These are phyloP conservation scores for Scheffersomyces stambukii DNA, from an alignment of 1,139 yeast genomes.

Conservation along the genomic window DNA sequence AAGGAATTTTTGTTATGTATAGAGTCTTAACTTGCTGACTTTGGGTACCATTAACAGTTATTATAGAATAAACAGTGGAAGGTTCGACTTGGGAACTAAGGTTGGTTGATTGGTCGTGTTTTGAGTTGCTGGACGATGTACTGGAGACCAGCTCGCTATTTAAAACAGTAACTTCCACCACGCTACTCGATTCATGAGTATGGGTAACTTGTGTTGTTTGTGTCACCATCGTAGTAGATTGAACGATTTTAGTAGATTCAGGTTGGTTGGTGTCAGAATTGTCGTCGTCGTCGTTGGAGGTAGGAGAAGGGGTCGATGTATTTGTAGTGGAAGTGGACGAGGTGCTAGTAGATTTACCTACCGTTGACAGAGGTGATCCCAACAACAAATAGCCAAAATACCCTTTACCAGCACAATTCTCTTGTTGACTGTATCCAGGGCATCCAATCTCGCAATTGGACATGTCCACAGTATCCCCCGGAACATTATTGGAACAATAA, in stretches of 20 bases:
- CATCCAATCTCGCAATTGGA: constrained; percentile 45
- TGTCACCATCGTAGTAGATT: constrained; percentile 13
- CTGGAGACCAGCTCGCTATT: constrained; percentile 1
- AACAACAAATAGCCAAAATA: constrained; percentile 33
- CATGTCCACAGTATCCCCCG: constrained; percentile 30
- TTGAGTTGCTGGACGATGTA: constrained; percentile 3
- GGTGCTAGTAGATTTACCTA: constrained; percentile 10
- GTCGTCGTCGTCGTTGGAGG: constrained; percentile 3
- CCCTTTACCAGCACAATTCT: constrained; percentile 31
- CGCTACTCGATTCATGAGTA: constrained; percentile 8
- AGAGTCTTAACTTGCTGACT: constrained; percentile 17
- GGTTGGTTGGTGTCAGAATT: constrained; percentile 1
- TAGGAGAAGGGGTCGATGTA: constrained; percentile 3
- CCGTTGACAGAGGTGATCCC: constrained; percentile 19
- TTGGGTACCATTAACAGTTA: constrained; percentile 20
- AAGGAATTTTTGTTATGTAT: constrained; percentile 15
- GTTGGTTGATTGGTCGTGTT: constrained; percentile 14
- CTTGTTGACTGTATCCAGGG: constrained; percentile 40
- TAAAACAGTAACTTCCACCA: constrained; percentile 9
- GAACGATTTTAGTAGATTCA: no score
- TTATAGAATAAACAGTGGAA: constrained; percentile 12
- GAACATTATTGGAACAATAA: constrained; percentile 59
- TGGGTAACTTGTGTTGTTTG: constrained; percentile 13
- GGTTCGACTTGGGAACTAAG: constrained; percentile 10
- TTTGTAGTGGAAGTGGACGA: constrained; percentile 3